phyloP scores from a whole-genome alignment of 2,329 filamentous ascomycete species.

The Neoarthrinium moseri region DNA sequence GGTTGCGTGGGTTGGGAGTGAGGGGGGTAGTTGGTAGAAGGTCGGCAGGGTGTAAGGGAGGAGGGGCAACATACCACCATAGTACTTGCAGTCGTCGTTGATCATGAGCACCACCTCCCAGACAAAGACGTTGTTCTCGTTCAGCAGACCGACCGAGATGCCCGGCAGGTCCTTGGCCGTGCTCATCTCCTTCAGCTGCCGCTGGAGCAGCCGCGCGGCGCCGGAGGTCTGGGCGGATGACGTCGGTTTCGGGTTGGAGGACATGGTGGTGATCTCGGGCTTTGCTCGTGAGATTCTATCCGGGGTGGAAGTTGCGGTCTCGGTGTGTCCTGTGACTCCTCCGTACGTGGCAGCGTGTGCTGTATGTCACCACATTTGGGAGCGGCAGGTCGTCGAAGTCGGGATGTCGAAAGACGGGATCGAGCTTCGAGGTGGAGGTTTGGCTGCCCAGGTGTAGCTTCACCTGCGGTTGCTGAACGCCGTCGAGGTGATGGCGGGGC shows the following conservation, averaged over 20 bases:
- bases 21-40: background rate
- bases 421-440: no score
- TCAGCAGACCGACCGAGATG: constrained; percentile 87
- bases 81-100: constrained; percentile 88
- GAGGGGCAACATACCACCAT: constrained; percentile 66
- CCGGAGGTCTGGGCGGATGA: constrained; percentile 46
- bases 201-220: constrained; percentile 71
- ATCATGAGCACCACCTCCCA: constrained; percentile 99
- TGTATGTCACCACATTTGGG: background rate
- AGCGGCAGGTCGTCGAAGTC: background rate
- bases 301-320: background rate
- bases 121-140: constrained; percentile 86
- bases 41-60: background rate
- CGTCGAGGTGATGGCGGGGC: no score
- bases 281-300: background rate
- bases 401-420: no score
- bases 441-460: no score
- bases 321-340: background rate
- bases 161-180: constrained; percentile 86
- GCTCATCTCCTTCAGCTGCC: constrained; percentile 94
- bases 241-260: constrained; percentile 43
- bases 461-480: no score
- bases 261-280: constrained; percentile 18
- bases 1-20: background rate
- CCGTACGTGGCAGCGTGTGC: background rate